Base-by-base conservation (phyloP, 805 yeast genomes). In the Suhomyces sp. region DNA sequence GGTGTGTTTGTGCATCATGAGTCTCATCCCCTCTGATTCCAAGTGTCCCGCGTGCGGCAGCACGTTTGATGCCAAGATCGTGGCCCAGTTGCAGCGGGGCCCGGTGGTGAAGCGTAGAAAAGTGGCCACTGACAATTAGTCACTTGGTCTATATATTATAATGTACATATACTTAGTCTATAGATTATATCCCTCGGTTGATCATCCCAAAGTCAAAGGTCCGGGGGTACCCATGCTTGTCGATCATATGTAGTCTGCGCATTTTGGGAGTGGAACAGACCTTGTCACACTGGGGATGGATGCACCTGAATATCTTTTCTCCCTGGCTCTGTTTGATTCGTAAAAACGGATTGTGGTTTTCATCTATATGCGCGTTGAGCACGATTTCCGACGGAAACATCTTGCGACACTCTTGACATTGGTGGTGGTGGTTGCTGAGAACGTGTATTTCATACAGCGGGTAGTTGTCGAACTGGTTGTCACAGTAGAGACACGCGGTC, bases 21-120 rank as follows among this genome's bases (percentile, higher is more conserved):
- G 93, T 59, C 60, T 79, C 35, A 78, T 88, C 1, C 97, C 97
- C 0, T 79, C 76, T 0, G 76, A 76, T 44, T 81, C 81, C 46
- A 74, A 69, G 54, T 94, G 99, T 66, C 97, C 97, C 0, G 89
- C 94, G 6, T 93, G 99, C 68, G 87, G 81, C 54, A 85, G 96
- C 4, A 74, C 74, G 48, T 93, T 89, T 66, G 96, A 91, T 60
- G 80, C 78, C 40, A 74, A 71, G 51, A 82, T 86, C 3, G 70
- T 90, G 31, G 76, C 74, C 5, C 83, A 80, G 57, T 67, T 91
- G 57, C 79, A 73, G 59, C 75, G 82, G 54, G 83, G 78, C 54
- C 93, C 96, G 1, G 78, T 72, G n/a, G 80, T 85, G 7, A 73
- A 69, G 61, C 70, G 65, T 51, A 63, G 75, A 53, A 77, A 73